Evolutionary conservation across 805 yeast genomes (phyloP), one percentile per base, ranked within the genome.

Genomic region (Wickerhamomyces sydowiorum): DNA sequence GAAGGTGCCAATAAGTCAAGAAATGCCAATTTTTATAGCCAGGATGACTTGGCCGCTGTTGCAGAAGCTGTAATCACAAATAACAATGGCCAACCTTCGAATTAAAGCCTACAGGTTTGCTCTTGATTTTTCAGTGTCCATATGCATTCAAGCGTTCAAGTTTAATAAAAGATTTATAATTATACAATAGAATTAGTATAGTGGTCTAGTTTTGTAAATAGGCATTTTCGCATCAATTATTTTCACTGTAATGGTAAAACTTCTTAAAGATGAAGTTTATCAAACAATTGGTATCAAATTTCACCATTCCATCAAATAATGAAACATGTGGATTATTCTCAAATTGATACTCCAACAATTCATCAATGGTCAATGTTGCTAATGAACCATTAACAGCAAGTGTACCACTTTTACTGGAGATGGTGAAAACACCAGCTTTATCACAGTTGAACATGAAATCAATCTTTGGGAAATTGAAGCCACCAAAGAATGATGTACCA

Each of bases 401-500:
- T 2, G 80, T 67, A 7, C 88, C 90, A 57, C 74, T 78, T 4
- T 86, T 78, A 9, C 87, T 85, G 39, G 90, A 93, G 19, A 93
- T 69, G 5, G 75, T 74, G 56, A 87, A 88, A 22, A 71, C 73
- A 2, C 91, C 91, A 7, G 78, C 80, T 47, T 75, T 69, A 52
- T 86, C 86, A 55, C 91, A 83, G 47, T 84, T 76, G 56, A 88
- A 80, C 64, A 84, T 77, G 55, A 91, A 79, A 46, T 76, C 78
- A 21, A 88, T 71, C 52, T 83, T 85, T 15, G 84, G 82, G 37
- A 78, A 69, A 43, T 76, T 78, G 14, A 76, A 69, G 4, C 67
- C 69, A 38, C 69, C 66, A 20, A 54, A 54, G 42, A 55, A 57
- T 9, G 69, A 63, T 2, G 65, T 65, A 22, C 62, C 65, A 1